Percentiles rank a stretch among this genome's conserved stretches.
These are phyloP conservation scores for Apophysomyces variabilis DNA, from an alignment of 371 early-diverging fungal genomes.

Conservation along the genomic window DNA sequence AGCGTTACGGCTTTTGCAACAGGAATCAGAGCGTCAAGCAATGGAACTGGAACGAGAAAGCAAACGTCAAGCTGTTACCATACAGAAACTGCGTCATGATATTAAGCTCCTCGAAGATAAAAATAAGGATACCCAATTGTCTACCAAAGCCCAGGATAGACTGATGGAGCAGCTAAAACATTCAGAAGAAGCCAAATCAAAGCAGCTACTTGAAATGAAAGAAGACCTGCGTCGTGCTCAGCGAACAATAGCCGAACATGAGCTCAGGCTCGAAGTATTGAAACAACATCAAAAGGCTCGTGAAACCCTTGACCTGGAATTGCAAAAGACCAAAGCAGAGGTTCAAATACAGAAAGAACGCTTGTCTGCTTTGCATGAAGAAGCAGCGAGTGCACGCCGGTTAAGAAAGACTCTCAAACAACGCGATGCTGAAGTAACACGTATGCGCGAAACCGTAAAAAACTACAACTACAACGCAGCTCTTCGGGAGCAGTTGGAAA, in stretches of 20 bases:
- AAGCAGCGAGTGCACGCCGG: too few relatives aligned
- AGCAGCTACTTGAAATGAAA: background rate
- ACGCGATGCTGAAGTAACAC: background rate
- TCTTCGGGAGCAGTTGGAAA: background rate
- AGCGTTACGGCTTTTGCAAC: slow-evolving; percentile 18
- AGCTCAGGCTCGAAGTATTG: background rate
- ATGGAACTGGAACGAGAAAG: slow-evolving; percentile 33
- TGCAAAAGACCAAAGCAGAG: too few relatives aligned
- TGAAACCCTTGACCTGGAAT: too few relatives aligned
- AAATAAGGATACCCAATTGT: slow-evolving; percentile 1
- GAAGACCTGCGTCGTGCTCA: background rate
- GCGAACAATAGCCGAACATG: slow-evolving; percentile 1
- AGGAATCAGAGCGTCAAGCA: slow-evolving; percentile 31
- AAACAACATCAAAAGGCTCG: background rate
- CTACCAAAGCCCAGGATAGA: slow-evolving; percentile 15
- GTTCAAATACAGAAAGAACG: too few relatives aligned
- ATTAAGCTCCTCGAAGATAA: slow-evolving; percentile 21
- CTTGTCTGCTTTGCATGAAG: too few relatives aligned
- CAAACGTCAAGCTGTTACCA: slow-evolving; percentile 25
- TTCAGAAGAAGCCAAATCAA: background rate
- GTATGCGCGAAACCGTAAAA: background rate
- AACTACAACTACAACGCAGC: background rate
- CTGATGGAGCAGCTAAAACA: slow-evolving; percentile 6
- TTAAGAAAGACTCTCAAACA: too few relatives aligned
- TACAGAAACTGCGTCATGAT: slow-evolving; percentile 18